These are phyloP conservation scores for Wickerhamiella azymoides DNA, from an alignment of 805 yeast genomes.

Conservation along the genomic window DNA sequence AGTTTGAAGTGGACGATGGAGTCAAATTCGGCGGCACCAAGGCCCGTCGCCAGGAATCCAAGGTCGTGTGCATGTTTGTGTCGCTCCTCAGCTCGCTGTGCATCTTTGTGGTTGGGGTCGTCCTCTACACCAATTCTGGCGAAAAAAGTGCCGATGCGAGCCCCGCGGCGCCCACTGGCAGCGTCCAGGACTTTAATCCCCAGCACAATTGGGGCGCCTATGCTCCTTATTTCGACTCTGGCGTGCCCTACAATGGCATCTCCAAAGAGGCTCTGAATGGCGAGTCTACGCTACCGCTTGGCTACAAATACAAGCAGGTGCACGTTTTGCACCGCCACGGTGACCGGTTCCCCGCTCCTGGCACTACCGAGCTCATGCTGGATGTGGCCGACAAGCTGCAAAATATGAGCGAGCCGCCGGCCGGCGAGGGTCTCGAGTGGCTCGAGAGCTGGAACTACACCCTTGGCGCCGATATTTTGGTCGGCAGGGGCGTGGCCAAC, in stretches of 20 bases:
- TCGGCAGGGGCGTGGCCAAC: slow-evolving; percentile 28
- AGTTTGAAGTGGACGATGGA: slow-evolving; percentile 4
- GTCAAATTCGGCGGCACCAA: background rate
- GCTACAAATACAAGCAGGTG: slow-evolving; percentile 49
- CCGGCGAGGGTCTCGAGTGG: slow-evolving; percentile 22
- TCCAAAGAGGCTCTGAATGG: slow-evolving; percentile 20
- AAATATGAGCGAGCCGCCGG: slow-evolving; percentile 18
- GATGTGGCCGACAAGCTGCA: slow-evolving; percentile 25
- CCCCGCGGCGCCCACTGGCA: slow-evolving; percentile 29
- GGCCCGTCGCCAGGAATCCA: slow-evolving; percentile 10
- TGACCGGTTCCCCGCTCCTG: slow-evolving; percentile 52
- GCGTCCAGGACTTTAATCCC: slow-evolving; percentile 27
- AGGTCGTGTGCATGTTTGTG: slow-evolving; percentile 11
- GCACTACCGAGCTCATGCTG: slow-evolving; percentile 29
- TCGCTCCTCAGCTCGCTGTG: slow-evolving; percentile 10
- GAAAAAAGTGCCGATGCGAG: slow-evolving; percentile 15
- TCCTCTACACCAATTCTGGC: slow-evolving; percentile 7
- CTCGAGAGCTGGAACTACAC: slow-evolving; percentile 24
- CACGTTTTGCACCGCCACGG: slow-evolving; percentile 67
- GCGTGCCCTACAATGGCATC: slow-evolving; percentile 25
- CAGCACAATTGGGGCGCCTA: slow-evolving; percentile 30
- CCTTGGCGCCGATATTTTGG: slow-evolving; percentile 25
- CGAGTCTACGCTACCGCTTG: slow-evolving; percentile 23
- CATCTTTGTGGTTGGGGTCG: slow-evolving; percentile 9
- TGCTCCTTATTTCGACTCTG: slow-evolving; percentile 29